Evolutionary conservation across 1,139 yeast genomes (phyloP).

Genomic region (Yamadazyma oceani): DNA sequence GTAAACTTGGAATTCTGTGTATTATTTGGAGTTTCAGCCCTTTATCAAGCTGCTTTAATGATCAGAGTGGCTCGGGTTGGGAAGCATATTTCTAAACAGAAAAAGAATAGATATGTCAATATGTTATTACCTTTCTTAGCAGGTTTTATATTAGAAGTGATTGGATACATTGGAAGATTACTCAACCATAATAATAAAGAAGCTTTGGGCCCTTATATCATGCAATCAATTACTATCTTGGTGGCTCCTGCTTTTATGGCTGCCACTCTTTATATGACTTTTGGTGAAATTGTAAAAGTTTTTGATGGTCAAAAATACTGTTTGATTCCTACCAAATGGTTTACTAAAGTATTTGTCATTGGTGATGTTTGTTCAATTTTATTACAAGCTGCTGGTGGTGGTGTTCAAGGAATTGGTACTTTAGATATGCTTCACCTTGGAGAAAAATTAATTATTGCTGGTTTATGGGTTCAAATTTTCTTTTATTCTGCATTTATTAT

Average conservation of each 20-base stretch:
- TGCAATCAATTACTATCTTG: conserved; percentile 31
- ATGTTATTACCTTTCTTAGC: conserved; percentile 21
- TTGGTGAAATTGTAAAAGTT: conserved; percentile 32
- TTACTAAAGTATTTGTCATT: conserved; percentile 41
- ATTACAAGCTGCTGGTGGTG: conserved; percentile 46
- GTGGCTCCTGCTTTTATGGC: conserved; percentile 47
- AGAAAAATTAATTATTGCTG: conserved; percentile 25
- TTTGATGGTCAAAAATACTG: conserved; percentile 27
- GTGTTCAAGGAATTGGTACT: conserved; percentile 26
- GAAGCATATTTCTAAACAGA: conserved; percentile 1
- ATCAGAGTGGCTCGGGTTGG: conserved; percentile 2
- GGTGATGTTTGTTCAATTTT: conserved; percentile 44
- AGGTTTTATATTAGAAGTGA: conserved; percentile 26
- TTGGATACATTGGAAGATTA: conserved; percentile 37
- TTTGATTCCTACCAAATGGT: conserved; percentile 27
- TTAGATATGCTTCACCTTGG: conserved; percentile 17
- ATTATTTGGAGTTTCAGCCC: conserved; percentile 1
- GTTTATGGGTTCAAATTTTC: conserved; percentile 33
- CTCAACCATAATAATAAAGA: conserved; percentile 18
- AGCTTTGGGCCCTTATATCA: conserved; percentile 27
- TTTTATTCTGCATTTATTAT: too few relatives aligned
- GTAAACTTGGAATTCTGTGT: conserved; percentile 3
- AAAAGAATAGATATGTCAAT: conserved; percentile 5
- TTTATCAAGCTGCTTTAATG: conserved; percentile 1
- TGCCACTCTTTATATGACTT: conserved; percentile 45